Percentiles rank a stretch among this genome's conserved stretches.
These are phyloP conservation scores for Rhododendron henanense DNA, from an alignment of 148 eudicot genomes.

Conservation along the genomic window DNA sequence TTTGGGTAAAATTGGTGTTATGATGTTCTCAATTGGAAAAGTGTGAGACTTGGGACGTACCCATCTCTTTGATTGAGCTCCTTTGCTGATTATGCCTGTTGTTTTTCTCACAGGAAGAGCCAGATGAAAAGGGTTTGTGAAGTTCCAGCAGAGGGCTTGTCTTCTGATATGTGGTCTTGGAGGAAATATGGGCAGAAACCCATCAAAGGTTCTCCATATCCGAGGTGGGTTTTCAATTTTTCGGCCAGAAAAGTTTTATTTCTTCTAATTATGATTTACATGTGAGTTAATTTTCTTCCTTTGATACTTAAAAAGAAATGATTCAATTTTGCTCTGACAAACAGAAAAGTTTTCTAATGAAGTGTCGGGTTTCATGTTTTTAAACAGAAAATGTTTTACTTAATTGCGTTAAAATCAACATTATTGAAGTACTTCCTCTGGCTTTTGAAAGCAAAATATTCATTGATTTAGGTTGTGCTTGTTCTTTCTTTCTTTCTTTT, in stretches of 20 bases:
- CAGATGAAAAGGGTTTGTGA: slow-evolving; percentile 76
- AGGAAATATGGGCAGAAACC: slow-evolving; percentile 97
- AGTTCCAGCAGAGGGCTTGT: slow-evolving; percentile 82
- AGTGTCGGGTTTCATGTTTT: not conserved
- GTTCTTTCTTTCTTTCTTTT: not conserved
- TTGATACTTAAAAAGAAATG: not conserved
- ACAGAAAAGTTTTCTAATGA: not conserved
- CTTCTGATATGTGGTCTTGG: slow-evolving; percentile 96
- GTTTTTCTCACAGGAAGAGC: slow-evolving; percentile 45
- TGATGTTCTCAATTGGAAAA: not conserved
- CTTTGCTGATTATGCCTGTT: not conserved
- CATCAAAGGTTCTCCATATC: slow-evolving; percentile 94
- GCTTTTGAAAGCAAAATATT: slow-evolving; percentile 3
- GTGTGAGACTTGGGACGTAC: not conserved
- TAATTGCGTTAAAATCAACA: too few species aligned
- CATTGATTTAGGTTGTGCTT: not conserved
- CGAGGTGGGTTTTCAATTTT: slow-evolving; percentile 46
- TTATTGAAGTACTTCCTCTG: not conserved
- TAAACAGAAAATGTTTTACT: not conserved
- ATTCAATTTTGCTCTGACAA: not conserved
- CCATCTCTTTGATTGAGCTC: not conserved
- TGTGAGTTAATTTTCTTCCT: not conserved
- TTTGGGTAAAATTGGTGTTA: not conserved
- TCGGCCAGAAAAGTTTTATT: not conserved
- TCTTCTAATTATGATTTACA: not conserved